A percentile compares a stretch with the other conserved stretches of the same genome.
phyloP scores from a whole-genome alignment of 176 grass and related monocot species.

The Rhynchospora tenuis region DNA sequence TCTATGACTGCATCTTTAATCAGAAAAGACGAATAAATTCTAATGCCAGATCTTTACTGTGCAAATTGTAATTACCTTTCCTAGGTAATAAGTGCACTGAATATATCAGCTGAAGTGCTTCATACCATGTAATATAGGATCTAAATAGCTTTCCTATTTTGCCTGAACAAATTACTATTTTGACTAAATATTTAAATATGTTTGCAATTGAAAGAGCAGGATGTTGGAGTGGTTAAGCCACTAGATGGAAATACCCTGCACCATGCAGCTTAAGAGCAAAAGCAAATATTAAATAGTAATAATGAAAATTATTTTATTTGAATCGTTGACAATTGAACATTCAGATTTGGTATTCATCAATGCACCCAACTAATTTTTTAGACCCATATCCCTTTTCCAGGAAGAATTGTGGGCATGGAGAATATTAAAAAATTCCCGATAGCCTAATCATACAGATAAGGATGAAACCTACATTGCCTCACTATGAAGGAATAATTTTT shows the following conservation, averaged over 20 bases:
- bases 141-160: background rate
- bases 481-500: background rate
- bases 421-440: conserved; percentile 1
- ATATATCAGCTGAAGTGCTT: background rate
- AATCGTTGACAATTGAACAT: background rate
- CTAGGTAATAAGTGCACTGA: conserved; percentile 1
- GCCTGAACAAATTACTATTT: background rate
- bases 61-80: background rate
- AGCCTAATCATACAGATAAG: conserved; percentile 16
- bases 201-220: background rate
- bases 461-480: background rate
- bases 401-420: background rate
- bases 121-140: background rate
- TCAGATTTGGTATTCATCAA: background rate
- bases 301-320: background rate
- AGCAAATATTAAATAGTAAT: background rate
- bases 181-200: no score
- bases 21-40: background rate
- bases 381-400: background rate
- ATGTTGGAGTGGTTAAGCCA: background rate
- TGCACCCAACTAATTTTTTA: background rate
- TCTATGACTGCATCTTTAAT: background rate
- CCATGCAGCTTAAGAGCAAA: background rate
- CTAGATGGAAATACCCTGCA: background rate
- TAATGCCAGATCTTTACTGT: no score